Conservation (phyloP, 306 rosid species). For the Rosa multiflora region DNA sequence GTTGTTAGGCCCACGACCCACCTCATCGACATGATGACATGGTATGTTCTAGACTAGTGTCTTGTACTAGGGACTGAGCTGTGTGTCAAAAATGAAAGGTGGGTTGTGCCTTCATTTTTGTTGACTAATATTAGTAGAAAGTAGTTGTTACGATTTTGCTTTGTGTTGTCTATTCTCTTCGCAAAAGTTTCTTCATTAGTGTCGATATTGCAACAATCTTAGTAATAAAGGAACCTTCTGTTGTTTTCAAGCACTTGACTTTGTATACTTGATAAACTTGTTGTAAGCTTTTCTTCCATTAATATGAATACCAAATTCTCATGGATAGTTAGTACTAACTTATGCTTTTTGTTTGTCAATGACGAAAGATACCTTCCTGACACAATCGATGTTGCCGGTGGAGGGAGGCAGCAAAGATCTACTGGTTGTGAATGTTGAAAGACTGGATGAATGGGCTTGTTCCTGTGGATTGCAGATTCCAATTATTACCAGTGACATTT, state of each 20-base stretch:
- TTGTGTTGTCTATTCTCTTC: not conserved
- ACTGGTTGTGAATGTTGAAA: constrained; percentile 88
- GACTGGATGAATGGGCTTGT: constrained; percentile 16
- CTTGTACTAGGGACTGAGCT: not conserved
- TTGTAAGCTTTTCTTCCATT: not conserved
- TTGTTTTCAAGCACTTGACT: not conserved
- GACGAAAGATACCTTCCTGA: constrained; percentile 80
- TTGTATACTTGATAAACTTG: not conserved
- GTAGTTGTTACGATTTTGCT: not conserved
- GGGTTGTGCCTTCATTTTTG: not conserved
- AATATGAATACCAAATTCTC: not conserved
- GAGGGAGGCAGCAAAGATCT: constrained; percentile 84
- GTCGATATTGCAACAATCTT: not conserved
- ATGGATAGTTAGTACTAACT: not conserved
- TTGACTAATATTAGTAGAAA: not conserved
- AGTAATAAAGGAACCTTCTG: not conserved
- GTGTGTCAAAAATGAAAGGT: not conserved
- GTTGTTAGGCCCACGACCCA: not conserved
- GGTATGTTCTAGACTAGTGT: not conserved
- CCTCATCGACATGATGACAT: not conserved
- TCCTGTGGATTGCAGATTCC: constrained; percentile 27
- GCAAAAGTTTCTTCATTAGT: not conserved
- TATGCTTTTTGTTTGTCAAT: constrained; percentile 5
- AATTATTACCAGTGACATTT: constrained; percentile 15
- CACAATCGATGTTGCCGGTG: constrained; percentile 75